Evolutionary conservation across 768 basidiomycete species (phyloP).

Genomic region (Agrocybe praecox): DNA sequence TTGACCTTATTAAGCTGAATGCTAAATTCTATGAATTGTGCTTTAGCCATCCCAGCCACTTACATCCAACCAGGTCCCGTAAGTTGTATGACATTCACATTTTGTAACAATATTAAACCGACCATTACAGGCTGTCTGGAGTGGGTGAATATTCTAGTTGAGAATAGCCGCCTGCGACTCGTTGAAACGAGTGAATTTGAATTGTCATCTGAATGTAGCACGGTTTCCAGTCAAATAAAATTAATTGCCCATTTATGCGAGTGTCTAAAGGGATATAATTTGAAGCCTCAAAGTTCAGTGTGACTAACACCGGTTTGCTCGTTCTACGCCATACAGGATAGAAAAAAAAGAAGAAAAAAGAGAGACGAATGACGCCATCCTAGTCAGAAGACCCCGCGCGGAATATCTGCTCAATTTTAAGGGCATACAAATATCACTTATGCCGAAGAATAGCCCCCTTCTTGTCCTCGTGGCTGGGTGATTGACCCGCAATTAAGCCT

Average conservation of each 20-base stretch:
- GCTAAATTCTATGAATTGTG: neutral
- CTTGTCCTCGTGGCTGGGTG: neutral
- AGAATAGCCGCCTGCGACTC: no score
- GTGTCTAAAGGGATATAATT: no score
- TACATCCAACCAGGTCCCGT: conserved; percentile 26
- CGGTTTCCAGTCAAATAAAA: no score
- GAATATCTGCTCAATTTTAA: neutral
- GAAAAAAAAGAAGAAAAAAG: no score
- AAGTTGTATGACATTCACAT: neutral
- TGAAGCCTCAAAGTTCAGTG: no score
- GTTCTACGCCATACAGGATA: no score
- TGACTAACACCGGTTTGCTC: no score
- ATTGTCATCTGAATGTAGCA: no score
- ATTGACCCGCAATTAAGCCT: neutral
- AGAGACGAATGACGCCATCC: no score
- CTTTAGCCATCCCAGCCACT: conserved; percentile 19
- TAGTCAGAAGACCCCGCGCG: neutral
- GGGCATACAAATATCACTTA: neutral
- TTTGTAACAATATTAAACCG: neutral
- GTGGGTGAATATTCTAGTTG: conserved; percentile 9
- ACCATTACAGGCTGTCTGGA: conserved; percentile 20
- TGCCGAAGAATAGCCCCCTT: neutral
- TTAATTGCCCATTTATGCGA: no score
- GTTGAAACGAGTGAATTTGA: no score
- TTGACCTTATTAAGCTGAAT: neutral